phyloP scores from a whole-genome alignment of 768 basidiomycete genomes.

The Tulasnella sp. region DNA sequence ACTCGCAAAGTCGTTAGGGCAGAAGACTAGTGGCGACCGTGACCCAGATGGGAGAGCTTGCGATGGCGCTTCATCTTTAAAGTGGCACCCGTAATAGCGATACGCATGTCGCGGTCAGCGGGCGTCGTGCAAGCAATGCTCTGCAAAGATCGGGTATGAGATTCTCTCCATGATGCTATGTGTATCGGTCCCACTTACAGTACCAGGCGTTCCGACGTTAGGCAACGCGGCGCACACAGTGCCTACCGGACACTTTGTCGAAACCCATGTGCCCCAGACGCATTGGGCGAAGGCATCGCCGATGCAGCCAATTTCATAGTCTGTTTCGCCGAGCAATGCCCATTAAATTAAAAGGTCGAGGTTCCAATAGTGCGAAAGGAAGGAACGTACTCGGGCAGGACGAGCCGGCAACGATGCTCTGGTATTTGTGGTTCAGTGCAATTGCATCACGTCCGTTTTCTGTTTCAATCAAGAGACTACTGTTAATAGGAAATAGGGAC shows the following conservation, averaged over 20 bases:
- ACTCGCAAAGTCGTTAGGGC: background rate
- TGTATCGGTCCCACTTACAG: background rate
- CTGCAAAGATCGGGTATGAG: background rate
- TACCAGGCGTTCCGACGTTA: background rate
- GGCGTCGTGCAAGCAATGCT: conserved; percentile 10
- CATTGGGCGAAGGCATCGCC: conserved; percentile 9
- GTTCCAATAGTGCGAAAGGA: background rate
- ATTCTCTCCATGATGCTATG: no score
- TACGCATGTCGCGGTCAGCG: background rate
- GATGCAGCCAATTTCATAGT: conserved; percentile 3
- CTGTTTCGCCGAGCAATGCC: background rate
- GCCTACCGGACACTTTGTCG: background rate
- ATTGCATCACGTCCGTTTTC: conserved; percentile 7
- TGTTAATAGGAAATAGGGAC: background rate
- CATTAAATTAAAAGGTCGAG: no score
- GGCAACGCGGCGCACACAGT: conserved; percentile 6
- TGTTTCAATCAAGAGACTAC: background rate
- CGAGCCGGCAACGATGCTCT: background rate
- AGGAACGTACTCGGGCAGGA: background rate
- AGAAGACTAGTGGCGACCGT: background rate
- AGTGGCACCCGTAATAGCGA: background rate
- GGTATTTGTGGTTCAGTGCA: background rate
- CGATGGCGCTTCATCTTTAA: background rate
- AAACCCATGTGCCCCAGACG: conserved; percentile 6
- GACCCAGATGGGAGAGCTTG: background rate